Evolutionary conservation across 257 asterid genomes (phyloP), one percentile per base, ranked within the genome.

Genomic region (Solanum pimpinellifolium): DNA sequence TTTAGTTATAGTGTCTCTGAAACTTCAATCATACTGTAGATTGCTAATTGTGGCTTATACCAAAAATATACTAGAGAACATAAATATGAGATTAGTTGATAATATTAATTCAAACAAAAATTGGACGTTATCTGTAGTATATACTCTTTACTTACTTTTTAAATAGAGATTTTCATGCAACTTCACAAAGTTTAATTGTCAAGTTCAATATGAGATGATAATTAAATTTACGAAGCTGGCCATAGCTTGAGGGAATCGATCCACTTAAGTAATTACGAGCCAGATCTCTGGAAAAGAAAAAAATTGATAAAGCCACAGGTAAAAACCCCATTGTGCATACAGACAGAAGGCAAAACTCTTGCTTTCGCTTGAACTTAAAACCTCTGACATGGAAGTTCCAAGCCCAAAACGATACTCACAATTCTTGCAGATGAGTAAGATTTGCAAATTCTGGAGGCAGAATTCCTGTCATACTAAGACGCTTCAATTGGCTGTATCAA

Each of bases 191-290:
- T 52, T 52, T 52, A 16, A 52, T 52, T 52, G 62, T 52, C 23
- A 52, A 16, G 62, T 16, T 16, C 23, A 52, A 0, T 52, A 16
- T 52, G 60, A 52, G 23, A 16, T 52, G 60, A 21, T 6, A 52
- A 52, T 16, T 52, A 52, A 52, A 52, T 52, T 52, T 52, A 52
- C 92, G 92, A 89, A 94, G 92, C 90, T 68, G 91, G 74, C 93
- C 91, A 85, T 90, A 94, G 72, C 18, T 86, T 37, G 90, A 15
- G 46, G 99, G 98, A 89, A 97, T 91, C 21, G 97, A 69, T 86
- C 99, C 98, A 87, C 90, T 93, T 84, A 97, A 90, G 91, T 90
- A 91, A 90, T 97, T 97, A 70, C 93, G 96, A 84, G 93, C 1
- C 69, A 97, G 90, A 88, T 97, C 98, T 77, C 99, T 97, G 94